A percentile compares a stretch with the other conserved stretches of the same genome.
Conservation (phyloP, 1,139 yeast species). For the Pichia sp. region DNA sequence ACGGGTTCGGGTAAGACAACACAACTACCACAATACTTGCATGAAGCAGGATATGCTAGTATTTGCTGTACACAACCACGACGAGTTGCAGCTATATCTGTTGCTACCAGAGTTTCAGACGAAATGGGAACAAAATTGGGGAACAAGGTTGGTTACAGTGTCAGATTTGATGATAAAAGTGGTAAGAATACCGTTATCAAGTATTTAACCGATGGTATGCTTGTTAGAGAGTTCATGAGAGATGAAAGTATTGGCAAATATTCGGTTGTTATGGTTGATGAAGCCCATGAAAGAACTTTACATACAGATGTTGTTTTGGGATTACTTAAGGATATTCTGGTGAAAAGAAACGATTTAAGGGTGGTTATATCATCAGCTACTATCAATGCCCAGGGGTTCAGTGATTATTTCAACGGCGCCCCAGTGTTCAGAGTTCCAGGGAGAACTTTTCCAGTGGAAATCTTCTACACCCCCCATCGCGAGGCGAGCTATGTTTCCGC, state of each 20-base stretch:
- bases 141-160: constrained; percentile 75
- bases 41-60: constrained; percentile 70
- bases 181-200: constrained; percentile 61
- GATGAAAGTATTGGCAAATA: constrained; percentile 67
- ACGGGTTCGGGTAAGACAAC: constrained; percentile 98
- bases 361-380: constrained; percentile 89
- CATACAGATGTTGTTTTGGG: constrained; percentile 90
- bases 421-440: constrained; percentile 90
- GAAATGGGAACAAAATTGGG: constrained; percentile 74
- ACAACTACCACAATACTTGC: constrained; percentile 82
- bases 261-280: constrained; percentile 87
- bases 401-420: constrained; percentile 70
- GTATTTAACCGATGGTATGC: constrained; percentile 93
- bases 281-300: constrained; percentile 92
- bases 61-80: constrained; percentile 96
- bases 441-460: constrained; percentile 79
- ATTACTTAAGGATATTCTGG: constrained; percentile 63
- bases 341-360: constrained; percentile 60
- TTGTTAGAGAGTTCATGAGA: constrained; percentile 71
- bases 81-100: constrained; percentile 92
- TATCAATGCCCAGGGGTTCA: constrained; percentile 80
- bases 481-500: constrained; percentile 89
- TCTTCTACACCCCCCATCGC: constrained; percentile 78
- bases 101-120: constrained; percentile 85
- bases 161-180: constrained; percentile 78